These are phyloP conservation scores for Sutorius eximius DNA, from an alignment of 1,284 basidiomycete genomes.

Conservation along the genomic window DNA sequence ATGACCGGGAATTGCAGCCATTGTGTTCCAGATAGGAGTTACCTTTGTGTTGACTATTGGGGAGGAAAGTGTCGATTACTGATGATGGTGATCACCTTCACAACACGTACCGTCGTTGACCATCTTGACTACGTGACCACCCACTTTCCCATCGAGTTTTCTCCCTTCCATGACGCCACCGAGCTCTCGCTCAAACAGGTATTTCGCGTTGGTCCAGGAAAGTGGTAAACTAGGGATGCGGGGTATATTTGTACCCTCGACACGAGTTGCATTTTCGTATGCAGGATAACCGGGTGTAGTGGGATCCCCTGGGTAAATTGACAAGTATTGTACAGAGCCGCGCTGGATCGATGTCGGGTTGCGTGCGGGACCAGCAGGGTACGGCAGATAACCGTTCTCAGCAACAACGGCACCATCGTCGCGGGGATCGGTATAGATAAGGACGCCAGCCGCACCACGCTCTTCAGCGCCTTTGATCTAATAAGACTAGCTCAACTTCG, in stretches of 20 bases:
- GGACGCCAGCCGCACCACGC: conserved; percentile 70
- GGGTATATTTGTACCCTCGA: conserved; percentile 71
- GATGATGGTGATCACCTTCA: conserved; percentile 1
- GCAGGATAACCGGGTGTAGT: conserved; percentile 87
- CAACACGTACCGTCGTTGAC: conserved; percentile 58
- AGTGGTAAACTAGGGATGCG: conserved; percentile 81
- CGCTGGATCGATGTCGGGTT: conserved; percentile 85
- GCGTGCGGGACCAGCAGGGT: conserved; percentile 87
- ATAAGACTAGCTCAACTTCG: conserved; percentile 1
- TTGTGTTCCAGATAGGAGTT: conserved; percentile 85
- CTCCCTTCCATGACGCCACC: conserved; percentile 36
- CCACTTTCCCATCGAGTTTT: conserved; percentile 49
- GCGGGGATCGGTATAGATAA: conserved; percentile 87
- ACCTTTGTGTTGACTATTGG: conserved; percentile 68
- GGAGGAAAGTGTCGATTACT: conserved; percentile 5
- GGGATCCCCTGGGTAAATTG: conserved; percentile 81
- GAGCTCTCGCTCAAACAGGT: conserved; percentile 58
- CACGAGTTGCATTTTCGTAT: conserved; percentile 79
- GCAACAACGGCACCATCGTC: conserved; percentile 85
- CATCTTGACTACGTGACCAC: conserved; percentile 50
- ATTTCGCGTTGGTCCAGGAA: conserved; percentile 68
- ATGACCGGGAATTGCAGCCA: conserved; percentile 88
- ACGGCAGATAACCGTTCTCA: conserved; percentile 73
- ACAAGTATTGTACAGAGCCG: conserved; percentile 84
- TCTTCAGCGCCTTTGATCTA: conserved; percentile 83